These are phyloP conservation scores for Scleromitrula shiraiana DNA, from an alignment of 2,329 filamentous ascomycete species.

Conservation along the genomic window DNA sequence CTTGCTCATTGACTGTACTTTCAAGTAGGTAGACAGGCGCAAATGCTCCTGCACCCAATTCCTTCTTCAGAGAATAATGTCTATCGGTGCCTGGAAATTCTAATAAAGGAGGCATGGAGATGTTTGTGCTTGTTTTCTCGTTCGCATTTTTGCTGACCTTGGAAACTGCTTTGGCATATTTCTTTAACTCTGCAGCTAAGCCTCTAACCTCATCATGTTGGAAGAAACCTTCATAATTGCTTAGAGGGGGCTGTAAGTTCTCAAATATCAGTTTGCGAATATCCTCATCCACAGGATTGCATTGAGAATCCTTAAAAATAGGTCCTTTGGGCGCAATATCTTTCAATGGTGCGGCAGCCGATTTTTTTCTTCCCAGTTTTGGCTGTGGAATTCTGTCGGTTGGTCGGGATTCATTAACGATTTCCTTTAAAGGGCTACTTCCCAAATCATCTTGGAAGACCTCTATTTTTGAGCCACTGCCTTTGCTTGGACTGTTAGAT, in stretches of 20 bases:
- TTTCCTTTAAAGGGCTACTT: constrained; percentile 67
- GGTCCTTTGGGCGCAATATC: constrained; percentile 51
- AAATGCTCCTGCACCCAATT: constrained; percentile 89
- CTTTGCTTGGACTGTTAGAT: constrained; percentile 61
- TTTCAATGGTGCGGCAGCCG: constrained; percentile 27
- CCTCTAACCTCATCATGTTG: constrained; percentile 60
- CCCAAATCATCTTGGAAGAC: constrained; percentile 29
- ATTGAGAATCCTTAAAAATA: constrained; percentile 73
- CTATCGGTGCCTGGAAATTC: constrained; percentile 57
- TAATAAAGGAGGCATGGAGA: constrained; percentile 54
- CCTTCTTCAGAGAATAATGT: constrained; percentile 70
- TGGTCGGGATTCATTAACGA: constrained; percentile 45
- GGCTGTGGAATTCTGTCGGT: constrained; percentile 45
- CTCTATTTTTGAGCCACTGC: constrained; percentile 21
- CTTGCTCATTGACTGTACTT: constrained; percentile 48
- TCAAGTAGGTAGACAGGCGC: constrained; percentile 92
- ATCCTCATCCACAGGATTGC: constrained; percentile 78
- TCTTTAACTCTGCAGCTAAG: constrained; percentile 68
- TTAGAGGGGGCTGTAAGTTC: constrained; percentile 64
- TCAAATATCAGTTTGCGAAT: constrained; percentile 69
- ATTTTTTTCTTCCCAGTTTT: constrained; percentile 37
- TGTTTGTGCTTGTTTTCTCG: constrained; percentile 53
- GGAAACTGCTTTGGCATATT: constrained; percentile 57
- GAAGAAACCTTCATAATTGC: constrained; percentile 70
- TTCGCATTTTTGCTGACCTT: constrained; percentile 34